Evolutionary conservation across 495 filamentous ascomycete species (phyloP).

Genomic region (Penicillium bialowiezense): DNA sequence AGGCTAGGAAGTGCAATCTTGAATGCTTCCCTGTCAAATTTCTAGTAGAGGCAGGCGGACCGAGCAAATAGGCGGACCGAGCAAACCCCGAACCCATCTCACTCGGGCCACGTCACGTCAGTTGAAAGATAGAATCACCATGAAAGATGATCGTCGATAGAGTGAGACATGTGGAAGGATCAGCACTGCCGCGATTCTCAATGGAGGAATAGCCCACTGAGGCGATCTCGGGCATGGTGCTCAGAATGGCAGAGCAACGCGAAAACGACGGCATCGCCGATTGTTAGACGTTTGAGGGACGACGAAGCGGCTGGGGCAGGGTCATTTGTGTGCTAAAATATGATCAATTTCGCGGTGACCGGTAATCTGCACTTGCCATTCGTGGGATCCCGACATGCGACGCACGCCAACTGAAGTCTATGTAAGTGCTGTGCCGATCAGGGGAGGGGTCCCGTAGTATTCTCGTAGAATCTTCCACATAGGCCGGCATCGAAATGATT

Average conservation of each 20-base stretch:
- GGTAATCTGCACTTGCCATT: background rate
- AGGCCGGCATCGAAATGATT: background rate
- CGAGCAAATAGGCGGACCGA: background rate
- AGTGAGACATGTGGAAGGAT: slow-evolving; percentile 13
- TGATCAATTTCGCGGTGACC: background rate
- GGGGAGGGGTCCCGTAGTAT: slow-evolving; percentile 1
- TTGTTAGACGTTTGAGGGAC: background rate
- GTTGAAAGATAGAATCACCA: background rate
- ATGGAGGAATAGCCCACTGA: background rate
- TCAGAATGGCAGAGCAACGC: background rate
- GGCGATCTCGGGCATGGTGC: slow-evolving; percentile 4
- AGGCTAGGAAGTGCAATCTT: background rate
- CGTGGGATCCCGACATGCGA: background rate
- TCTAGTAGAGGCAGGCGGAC: background rate
- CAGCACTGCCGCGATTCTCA: slow-evolving; percentile 2
- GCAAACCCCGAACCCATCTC: background rate
- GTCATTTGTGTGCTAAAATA: slow-evolving; percentile 1
- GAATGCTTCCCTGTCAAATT: background rate
- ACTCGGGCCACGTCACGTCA: slow-evolving; percentile 3
- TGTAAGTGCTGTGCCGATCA: slow-evolving; percentile 8
- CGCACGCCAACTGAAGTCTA: slow-evolving; percentile 1
- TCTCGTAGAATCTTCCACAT: background rate
- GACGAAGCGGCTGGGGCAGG: background rate
- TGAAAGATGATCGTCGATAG: slow-evolving; percentile 3
- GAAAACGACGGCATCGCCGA: background rate